Percentiles rank a stretch among this genome's conserved stretches.
Conservation (phyloP, 2,329 filamentous ascomycete genomes). For the Calonectria pauciramosa region DNA sequence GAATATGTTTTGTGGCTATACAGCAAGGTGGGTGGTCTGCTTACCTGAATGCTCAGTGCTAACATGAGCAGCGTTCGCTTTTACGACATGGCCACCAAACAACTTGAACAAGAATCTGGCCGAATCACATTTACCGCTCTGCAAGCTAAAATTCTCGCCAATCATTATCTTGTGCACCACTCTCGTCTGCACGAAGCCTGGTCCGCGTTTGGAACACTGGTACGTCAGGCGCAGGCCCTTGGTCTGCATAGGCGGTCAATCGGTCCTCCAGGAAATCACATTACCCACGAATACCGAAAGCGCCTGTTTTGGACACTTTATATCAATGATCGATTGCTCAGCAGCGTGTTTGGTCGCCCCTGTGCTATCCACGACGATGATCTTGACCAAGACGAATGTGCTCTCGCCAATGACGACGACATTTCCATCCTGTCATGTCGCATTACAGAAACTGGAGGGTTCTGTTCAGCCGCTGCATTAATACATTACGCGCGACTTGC, state of each 20-base stretch:
- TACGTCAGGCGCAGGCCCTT: not conserved
- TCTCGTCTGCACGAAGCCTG: not conserved
- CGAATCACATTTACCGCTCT: not conserved
- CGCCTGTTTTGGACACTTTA: not conserved
- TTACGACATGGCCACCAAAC: conserved; percentile 1
- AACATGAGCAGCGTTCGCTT: not conserved
- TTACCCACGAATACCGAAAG: not conserved
- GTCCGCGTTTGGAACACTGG: not conserved
- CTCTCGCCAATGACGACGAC: not conserved
- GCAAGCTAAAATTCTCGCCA: not conserved
- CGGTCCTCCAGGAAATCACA: not conserved
- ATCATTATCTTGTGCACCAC: not conserved
- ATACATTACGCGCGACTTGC: not conserved
- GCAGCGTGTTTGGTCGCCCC: not conserved
- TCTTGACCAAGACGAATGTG: not conserved
- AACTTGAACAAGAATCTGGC: not conserved
- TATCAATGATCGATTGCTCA: not conserved
- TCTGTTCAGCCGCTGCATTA: not conserved
- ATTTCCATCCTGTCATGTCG: not conserved
- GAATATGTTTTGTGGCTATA: not conserved
- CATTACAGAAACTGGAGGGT: not conserved
- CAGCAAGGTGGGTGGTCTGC: not conserved
- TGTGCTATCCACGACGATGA: not conserved
- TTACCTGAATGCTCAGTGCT: not conserved
- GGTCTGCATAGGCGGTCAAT: not conserved